These are phyloP conservation scores for Podila epicladia DNA, from an alignment of 192 early-diverging fungal genomes.

Conservation along the genomic window DNA sequence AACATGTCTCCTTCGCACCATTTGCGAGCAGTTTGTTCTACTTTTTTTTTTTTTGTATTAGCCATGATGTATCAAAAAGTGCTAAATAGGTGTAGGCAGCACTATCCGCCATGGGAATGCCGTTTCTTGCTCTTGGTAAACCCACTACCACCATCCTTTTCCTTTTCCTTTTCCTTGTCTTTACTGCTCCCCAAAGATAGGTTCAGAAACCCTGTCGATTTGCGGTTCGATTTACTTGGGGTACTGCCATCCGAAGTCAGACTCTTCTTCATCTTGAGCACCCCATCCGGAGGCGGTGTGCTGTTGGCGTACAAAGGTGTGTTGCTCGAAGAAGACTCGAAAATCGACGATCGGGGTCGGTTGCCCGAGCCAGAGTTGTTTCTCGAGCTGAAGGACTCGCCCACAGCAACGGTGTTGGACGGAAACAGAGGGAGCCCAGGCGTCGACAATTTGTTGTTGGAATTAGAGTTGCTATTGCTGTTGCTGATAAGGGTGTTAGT, in stretches of 20 bases:
- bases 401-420: neutral
- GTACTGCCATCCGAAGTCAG: constrained; percentile 40
- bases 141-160: constrained; percentile 2
- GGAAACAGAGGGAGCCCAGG: neutral
- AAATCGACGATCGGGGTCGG: neutral
- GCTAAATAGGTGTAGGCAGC: neutral
- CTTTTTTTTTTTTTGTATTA: too few relatives aligned
- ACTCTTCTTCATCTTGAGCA: constrained; percentile 49
- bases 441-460: neutral
- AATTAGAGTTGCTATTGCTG: neutral
- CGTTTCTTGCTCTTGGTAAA: constrained; percentile 21
- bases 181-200: constrained; percentile 6
- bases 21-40: too few relatives aligned
- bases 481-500: neutral
- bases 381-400: neutral
- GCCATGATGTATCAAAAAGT: too few relatives aligned
- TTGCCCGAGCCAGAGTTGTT: neutral
- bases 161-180: constrained; percentile 17
- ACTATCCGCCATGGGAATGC: constrained; percentile 16
- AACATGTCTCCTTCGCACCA: too few relatives aligned
- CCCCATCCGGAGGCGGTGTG: constrained; percentile 36
- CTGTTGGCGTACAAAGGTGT: constrained; percentile 1
- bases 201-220: constrained; percentile 27
- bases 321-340: neutral
- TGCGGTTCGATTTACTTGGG: constrained; percentile 8